These are phyloP conservation scores for Ceratocystis diversiconidia DNA, from an alignment of 2,329 filamentous ascomycete genomes.

Conservation along the genomic window DNA sequence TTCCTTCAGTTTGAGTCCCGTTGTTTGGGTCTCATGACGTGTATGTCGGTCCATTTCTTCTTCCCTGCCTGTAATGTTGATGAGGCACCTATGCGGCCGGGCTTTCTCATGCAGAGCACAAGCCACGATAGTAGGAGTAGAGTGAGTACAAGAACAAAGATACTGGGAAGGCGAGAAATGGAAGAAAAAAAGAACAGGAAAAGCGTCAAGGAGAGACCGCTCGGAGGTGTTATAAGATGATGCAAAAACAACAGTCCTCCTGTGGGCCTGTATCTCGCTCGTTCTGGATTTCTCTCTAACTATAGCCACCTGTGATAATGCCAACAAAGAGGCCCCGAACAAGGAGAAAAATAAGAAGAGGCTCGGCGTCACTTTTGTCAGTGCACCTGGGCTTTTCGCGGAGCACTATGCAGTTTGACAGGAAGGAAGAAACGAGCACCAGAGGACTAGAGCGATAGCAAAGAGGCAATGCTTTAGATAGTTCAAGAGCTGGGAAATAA, in stretches of 20 bases:
- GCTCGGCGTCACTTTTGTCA: slow-evolving; percentile 1
- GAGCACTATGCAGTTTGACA: not conserved
- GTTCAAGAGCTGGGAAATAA: not conserved
- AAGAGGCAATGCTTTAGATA: not conserved
- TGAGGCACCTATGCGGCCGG: not conserved
- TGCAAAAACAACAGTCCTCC: not conserved
- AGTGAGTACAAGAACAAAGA: too few relatives aligned
- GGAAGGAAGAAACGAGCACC: not conserved
- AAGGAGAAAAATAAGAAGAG: not conserved
- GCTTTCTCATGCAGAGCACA: not conserved
- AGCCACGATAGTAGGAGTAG: not conserved
- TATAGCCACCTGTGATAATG: slow-evolving; percentile 4
- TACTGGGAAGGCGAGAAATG: too few relatives aligned
- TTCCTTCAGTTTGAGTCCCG: not conserved
- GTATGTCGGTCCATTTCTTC: not conserved
- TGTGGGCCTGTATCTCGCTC: not conserved
- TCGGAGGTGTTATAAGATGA: not conserved
- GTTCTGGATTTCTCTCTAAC: too few relatives aligned
- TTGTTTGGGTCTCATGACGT: not conserved
- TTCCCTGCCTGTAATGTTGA: not conserved
- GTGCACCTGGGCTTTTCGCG: not conserved
- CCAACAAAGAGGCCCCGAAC: slow-evolving; percentile 1
- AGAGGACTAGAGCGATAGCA: not conserved
- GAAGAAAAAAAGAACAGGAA: not conserved
- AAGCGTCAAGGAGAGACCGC: not conserved